These are phyloP conservation scores for Coemansia sp. DNA, from an alignment of 192 early-diverging fungal species.

Conservation along the genomic window DNA sequence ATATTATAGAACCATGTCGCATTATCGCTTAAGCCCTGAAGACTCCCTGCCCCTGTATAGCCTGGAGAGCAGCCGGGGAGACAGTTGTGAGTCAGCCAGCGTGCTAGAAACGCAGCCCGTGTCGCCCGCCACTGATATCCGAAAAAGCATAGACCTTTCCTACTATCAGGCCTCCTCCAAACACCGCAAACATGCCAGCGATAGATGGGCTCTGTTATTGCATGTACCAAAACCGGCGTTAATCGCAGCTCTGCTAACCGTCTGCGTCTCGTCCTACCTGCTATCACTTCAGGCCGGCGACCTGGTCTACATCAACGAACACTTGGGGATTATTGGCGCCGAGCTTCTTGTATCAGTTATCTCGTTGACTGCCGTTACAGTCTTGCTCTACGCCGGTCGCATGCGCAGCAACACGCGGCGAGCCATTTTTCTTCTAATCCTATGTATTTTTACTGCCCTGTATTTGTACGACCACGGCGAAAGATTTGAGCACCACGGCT, in stretches of 20 bases:
- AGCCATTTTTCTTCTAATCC: constrained; percentile 5
- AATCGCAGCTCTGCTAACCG: constrained; percentile 3
- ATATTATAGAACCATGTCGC: not conserved
- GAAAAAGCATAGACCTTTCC: not conserved
- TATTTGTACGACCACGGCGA: constrained; percentile 60
- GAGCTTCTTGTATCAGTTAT: constrained; percentile 48
- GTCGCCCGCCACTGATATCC: not conserved
- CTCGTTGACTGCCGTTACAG: constrained; percentile 42
- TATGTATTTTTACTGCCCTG: constrained; percentile 19
- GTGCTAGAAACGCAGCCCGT: not conserved
- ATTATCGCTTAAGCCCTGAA: not conserved
- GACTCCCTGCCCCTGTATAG: not conserved
- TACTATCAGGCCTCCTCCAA: not conserved
- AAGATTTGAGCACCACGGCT: constrained; percentile 57
- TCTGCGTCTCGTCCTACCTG: constrained; percentile 13
- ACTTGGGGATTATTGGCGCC: constrained; percentile 49
- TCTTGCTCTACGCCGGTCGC: constrained; percentile 45
- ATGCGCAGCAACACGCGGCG: constrained; percentile 36
- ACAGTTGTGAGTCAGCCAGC: not conserved
- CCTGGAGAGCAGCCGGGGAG: not conserved
- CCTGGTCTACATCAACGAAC: constrained; percentile 55
- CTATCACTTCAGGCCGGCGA: constrained; percentile 46
- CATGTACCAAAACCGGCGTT: constrained; percentile 10
- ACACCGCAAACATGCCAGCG: not conserved
- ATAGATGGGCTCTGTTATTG: not conserved